A percentile compares a stretch with the other conserved stretches of the same genome.
Conservation (phyloP, 768 basidiomycete genomes). For the Amyloporia xantha region DNA sequence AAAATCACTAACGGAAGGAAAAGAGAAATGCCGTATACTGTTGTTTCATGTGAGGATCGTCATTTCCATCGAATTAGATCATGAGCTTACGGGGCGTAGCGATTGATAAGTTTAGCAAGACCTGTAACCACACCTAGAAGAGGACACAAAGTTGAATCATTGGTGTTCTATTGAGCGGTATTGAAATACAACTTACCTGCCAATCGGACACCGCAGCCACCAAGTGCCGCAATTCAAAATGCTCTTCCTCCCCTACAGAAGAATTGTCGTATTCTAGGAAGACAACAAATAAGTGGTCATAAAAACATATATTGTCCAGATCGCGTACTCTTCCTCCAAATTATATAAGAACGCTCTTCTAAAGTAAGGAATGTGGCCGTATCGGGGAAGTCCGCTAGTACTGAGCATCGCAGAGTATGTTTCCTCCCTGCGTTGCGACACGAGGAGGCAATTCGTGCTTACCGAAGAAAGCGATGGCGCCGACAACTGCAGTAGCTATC, state of each 20-base stretch:
- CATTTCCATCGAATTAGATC: no score
- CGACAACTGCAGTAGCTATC: slow-evolving; percentile 50
- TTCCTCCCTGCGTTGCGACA: no score
- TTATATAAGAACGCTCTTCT: slow-evolving; percentile 48
- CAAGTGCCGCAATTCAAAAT: slow-evolving; percentile 47
- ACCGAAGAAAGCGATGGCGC: slow-evolving; percentile 46
- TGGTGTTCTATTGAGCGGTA: no score
- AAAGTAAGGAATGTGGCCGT: slow-evolving; percentile 56
- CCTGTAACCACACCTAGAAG: slow-evolving; percentile 37
- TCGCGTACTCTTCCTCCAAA: slow-evolving; percentile 51
- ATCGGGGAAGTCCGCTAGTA: slow-evolving; percentile 55
- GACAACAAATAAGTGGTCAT: no score
- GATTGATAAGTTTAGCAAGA: slow-evolving; percentile 53
- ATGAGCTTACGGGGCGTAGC: slow-evolving; percentile 47
- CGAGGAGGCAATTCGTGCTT: no score
- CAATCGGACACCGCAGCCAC: slow-evolving; percentile 52
- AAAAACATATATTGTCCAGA: no score
- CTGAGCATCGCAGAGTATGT: no score
- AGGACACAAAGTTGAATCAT: no score
- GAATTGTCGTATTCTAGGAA: slow-evolving; percentile 50
- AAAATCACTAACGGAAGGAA: slow-evolving; percentile 70
- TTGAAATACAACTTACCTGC: slow-evolving; percentile 49
- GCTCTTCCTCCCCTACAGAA: slow-evolving; percentile 55
- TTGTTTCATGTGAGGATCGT: no score
- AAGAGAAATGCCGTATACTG: slow-evolving; percentile 65